A percentile compares a stretch with the other conserved stretches of the same genome.
These are phyloP conservation scores for Sporothrix variecibatus DNA, from an alignment of 2,329 filamentous ascomycete species.

Conservation along the genomic window DNA sequence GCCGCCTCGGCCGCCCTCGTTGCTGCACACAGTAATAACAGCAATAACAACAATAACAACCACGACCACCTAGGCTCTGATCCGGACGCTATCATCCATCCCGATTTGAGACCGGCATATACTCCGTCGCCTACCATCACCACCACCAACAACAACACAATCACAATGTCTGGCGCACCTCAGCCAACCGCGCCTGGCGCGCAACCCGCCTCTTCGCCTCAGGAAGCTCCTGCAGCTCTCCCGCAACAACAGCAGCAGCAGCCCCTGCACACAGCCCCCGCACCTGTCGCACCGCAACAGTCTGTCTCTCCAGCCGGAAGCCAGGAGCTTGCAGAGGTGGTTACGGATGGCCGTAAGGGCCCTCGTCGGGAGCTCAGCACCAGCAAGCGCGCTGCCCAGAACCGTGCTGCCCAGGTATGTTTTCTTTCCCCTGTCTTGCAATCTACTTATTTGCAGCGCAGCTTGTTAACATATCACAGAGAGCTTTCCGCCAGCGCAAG, in stretches of 20 bases:
- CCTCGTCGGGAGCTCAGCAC: conserved; percentile 91
- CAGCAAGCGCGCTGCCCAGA: conserved; percentile 94
- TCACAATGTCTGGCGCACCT: conserved; percentile 18
- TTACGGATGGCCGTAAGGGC: conserved; percentile 65
- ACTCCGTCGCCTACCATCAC: neutral
- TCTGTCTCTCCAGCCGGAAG: conserved; percentile 37
- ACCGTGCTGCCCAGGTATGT: conserved; percentile 90
- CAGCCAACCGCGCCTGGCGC: conserved; percentile 4
- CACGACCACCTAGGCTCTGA: conserved; percentile 3
- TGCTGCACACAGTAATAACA: neutral
- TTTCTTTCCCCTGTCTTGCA: neutral
- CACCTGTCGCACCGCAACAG: conserved; percentile 29
- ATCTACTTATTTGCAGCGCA: neutral
- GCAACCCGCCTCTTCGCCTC: neutral
- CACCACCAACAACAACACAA: neutral
- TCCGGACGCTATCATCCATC: conserved; percentile 28
- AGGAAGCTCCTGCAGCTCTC: neutral
- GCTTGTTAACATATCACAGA: conserved; percentile 57
- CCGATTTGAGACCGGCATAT: conserved; percentile 26
- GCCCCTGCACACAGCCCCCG: conserved; percentile 10
- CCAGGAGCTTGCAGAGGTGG: conserved; percentile 31
- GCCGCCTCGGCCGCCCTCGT: conserved; percentile 18
- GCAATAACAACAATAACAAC: neutral
- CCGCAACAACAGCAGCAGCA: conserved; percentile 5
- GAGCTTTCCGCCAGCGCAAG: conserved; percentile 95